Evolutionary conservation across 2,329 filamentous ascomycete species (phyloP), one percentile per base, ranked within the genome.

Genomic region (Talaromyces sp.): DNA sequence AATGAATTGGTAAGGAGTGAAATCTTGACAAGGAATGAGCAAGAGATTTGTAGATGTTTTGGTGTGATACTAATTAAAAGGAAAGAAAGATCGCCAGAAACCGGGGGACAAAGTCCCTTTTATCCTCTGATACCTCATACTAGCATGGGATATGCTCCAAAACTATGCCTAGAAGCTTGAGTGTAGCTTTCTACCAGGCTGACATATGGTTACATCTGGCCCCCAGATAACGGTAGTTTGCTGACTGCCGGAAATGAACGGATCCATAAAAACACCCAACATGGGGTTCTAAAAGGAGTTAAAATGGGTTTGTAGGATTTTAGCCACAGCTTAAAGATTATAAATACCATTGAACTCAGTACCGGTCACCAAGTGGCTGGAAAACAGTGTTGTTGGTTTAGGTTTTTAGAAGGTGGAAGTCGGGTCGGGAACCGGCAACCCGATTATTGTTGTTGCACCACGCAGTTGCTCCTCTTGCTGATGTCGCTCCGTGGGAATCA

Each of bases 171-270:
- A 12, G 12, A 14, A 47, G 42, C 50, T 52, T 52, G 14, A 31
- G 27, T 52, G 42, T 18, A 28, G 50, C 28, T 12, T 52, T 31
- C 27, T 14, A 10, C 5, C 27, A 31, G 16, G 50, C 50, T 53
- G 50, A 53, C 50, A 23, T 31, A 61, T 50, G 42, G 59, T 61
- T 61, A 56, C 59, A 61, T 61, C 31, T 51, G 59, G 59, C 59
- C 59, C 59, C 59, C 59, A 56, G 52, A 31, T 47, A 10, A 10
- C 5, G 27, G 30, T 3, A 23, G 44, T 40, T 55, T 61, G 59
- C 59, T 61, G 59, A 61, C 59, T 56, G 8, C 44, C 12, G 33
- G 28, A 47, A 47, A 47, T 47, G 50, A 53, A 53, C 12, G 50
- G 30, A 7, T 9, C 50, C 50, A 27, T 18, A 14, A 47, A 8